phyloP scores from a whole-genome alignment of 768 basidiomycete genomes.

The Myochromella boudieri region DNA sequence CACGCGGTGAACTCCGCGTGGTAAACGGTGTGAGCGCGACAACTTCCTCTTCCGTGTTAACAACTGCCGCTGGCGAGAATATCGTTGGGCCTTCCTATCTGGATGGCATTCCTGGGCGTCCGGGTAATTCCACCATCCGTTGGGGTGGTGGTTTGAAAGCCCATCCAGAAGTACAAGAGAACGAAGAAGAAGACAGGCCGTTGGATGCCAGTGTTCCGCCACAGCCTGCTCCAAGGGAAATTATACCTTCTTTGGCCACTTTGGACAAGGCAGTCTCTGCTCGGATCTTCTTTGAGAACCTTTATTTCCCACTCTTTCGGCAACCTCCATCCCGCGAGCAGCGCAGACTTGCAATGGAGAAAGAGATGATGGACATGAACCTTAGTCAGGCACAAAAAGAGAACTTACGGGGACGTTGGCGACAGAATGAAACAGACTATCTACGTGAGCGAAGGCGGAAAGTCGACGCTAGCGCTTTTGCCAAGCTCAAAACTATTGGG shows the following conservation, averaged over 20 bases:
- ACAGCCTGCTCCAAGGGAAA: slow-evolving; percentile 50
- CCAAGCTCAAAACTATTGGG: slow-evolving; percentile 90
- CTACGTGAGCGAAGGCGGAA: slow-evolving; percentile 81
- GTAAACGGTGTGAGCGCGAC: slow-evolving; percentile 52
- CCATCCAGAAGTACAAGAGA: slow-evolving; percentile 67
- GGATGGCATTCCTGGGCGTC: slow-evolving; percentile 53
- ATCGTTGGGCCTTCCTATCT: slow-evolving; percentile 39
- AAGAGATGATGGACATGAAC: slow-evolving; percentile 76
- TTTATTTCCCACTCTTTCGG: slow-evolving; percentile 83
- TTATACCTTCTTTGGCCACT: slow-evolving; percentile 86
- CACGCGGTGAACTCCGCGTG: slow-evolving; percentile 63
- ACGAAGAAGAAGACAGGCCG: slow-evolving; percentile 46
- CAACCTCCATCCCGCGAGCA: slow-evolving; percentile 86
- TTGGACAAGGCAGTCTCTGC: slow-evolving; percentile 92
- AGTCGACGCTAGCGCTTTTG: slow-evolving; percentile 83
- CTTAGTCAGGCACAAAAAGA: slow-evolving; percentile 72
- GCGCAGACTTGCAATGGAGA: slow-evolving; percentile 83
- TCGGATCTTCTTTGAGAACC: slow-evolving; percentile 91
- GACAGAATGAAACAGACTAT: slow-evolving; percentile 86
- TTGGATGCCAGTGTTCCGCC: slow-evolving; percentile 29
- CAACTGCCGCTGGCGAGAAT: slow-evolving; percentile 73
- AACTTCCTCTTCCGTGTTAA: slow-evolving; percentile 67
- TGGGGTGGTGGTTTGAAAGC: slow-evolving; percentile 61
- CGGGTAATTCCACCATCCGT: slow-evolving; percentile 59
- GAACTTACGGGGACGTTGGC: slow-evolving; percentile 71